Conservation (phyloP, 108 stramenopile genomes). For the Skeletonema costatum region DNA sequence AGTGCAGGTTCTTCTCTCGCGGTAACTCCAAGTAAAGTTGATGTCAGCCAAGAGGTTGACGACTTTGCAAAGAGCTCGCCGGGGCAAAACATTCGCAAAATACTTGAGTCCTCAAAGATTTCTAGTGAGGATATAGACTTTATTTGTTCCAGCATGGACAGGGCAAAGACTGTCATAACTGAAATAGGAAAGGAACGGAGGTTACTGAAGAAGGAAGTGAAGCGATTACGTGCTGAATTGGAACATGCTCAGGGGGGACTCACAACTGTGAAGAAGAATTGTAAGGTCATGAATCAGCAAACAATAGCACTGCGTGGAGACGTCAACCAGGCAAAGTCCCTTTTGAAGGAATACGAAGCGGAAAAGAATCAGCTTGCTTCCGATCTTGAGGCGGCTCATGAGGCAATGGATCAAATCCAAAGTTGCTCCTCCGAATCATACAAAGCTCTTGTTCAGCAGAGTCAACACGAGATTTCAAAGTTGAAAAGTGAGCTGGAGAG, state of each 20-base stretch:
- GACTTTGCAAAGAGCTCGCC: background rate
- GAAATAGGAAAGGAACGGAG: constrained; percentile 19
- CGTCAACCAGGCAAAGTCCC: constrained; percentile 10
- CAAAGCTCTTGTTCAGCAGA: background rate
- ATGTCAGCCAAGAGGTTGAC: background rate
- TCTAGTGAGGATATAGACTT: constrained; percentile 1
- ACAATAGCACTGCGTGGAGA: background rate
- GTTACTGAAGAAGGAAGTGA: constrained; percentile 27
- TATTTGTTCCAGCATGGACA: constrained; percentile 13
- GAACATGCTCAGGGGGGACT: constrained; percentile 17
- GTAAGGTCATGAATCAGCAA: background rate
- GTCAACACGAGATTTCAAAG: constrained; percentile 14
- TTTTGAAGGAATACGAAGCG: constrained; percentile 12
- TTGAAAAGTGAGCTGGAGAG: constrained; percentile 8
- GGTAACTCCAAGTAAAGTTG: background rate
- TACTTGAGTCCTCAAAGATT: constrained; percentile 5
- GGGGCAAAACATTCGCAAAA: constrained; percentile 3
- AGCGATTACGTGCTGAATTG: constrained; percentile 15
- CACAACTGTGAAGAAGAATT: constrained; percentile 5
- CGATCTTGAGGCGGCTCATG: constrained; percentile 5
- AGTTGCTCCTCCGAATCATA: constrained; percentile 11
- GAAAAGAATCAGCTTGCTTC: constrained; percentile 24
- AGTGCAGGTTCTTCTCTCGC: background rate
- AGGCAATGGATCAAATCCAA: constrained; percentile 13
- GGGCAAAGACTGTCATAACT: constrained; percentile 8